Base-by-base conservation (phyloP, 495 filamentous ascomycete species). In the Ramalina intermedia region DNA sequence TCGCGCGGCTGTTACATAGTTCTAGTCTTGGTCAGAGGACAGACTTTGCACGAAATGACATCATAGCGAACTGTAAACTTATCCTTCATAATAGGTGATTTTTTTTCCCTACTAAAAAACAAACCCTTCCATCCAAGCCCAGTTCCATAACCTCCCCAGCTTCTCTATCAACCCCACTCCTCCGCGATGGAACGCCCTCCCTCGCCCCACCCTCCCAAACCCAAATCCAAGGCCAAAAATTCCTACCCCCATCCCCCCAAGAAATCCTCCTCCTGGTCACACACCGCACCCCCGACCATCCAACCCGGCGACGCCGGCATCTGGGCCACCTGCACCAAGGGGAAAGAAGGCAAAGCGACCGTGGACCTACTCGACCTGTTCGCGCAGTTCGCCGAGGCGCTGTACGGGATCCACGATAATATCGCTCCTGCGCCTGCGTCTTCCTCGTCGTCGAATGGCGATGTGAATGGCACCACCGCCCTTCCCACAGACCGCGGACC, bases 241-340 rank as follows among this genome's bases (percentile, higher is more conserved):
- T 44, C 53, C 52, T 33, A 33, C 29, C 29, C 8, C 55, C 43
- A 47, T 23, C 46, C 51, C 18, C 57, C 48, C n/a, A 55, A 40
- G 24, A 55, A 55, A 42, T 43, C 49, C 18, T 43, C 48, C 40
- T 16, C 27, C 46, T 18, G 21, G 33, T 24, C 23, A 24, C 23
- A 24, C 35, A 26, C 26, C 18, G 38, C 49, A 18, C 52, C 44
- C 6, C 17, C 57, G 20, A 55, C 41, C 37, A 76, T 87, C 49
- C 79, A 85, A 53, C 69, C 78, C 21, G 91, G 91, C 14, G 86
- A 91, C 61, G 69, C 72, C 40, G 91, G 91, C 11, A 83, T 96
- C 26, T 96, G 90, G 75, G 77, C 82, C 23, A 94, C 93, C 1
- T 96, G 88, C 59, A 81, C 87, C 29, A 79, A 80, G 63, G 78